Percentiles rank a stretch among this genome's conserved stretches.
phyloP scores from a whole-genome alignment of 257 asterid species.

The Nicotiana paniculata region DNA sequence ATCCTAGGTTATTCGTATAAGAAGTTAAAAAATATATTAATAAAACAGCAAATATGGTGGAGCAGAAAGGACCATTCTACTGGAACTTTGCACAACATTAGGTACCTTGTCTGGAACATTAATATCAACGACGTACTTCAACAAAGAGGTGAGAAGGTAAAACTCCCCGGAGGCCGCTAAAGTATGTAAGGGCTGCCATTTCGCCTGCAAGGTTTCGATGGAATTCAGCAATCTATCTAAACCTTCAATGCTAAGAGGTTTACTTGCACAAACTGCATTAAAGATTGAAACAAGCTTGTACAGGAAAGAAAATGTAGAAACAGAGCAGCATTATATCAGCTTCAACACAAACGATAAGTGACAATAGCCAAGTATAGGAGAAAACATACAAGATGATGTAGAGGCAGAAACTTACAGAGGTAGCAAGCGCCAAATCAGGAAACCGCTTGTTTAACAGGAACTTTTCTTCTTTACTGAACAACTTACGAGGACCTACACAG shows the following conservation, averaged over 20 bases:
- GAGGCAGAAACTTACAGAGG: constrained; percentile 56
- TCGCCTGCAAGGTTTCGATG: constrained; percentile 42
- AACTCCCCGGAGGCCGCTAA: constrained; percentile 91
- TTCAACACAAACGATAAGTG: background rate
- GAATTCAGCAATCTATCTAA: constrained; percentile 16
- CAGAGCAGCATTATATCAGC: background rate
- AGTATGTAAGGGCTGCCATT: constrained; percentile 91
- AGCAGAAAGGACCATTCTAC: background rate
- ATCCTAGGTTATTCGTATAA: constrained; percentile 11
- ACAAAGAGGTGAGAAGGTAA: constrained; percentile 57
- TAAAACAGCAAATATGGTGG: constrained; percentile 8
- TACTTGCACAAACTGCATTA: background rate
- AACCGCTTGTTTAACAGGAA: constrained; percentile 49
- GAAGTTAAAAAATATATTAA: background rate
- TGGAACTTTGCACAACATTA: constrained; percentile 1
- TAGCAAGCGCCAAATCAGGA: constrained; percentile 66
- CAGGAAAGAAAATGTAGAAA: background rate
- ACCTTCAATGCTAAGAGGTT: background rate
- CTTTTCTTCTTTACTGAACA: constrained; percentile 76
- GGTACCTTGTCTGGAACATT: constrained; percentile 72
- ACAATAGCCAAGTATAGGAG: background rate
- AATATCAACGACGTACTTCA: constrained; percentile 64
- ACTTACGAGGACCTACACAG: constrained; percentile 52
- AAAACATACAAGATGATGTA: background rate
- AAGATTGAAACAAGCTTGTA: constrained; percentile 2